Base-by-base conservation (phyloP, 1,139 yeast genomes). In the Spathaspora jeffriesii region DNA sequence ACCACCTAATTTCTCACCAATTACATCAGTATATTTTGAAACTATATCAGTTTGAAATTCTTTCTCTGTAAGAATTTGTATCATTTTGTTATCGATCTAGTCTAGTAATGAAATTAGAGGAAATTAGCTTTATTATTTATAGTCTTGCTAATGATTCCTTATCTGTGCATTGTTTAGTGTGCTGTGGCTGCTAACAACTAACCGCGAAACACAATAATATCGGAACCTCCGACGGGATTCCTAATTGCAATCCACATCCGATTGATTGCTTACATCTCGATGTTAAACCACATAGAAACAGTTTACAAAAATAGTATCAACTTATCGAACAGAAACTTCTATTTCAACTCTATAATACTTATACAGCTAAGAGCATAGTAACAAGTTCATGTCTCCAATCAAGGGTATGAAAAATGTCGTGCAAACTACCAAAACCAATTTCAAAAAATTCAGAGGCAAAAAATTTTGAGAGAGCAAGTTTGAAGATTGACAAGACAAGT, bases 1-100 rank as follows among this genome's bases (percentile, higher is more conserved):
- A 2, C 96, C 97, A 2, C 96, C 97, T 7, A 92, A 71, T 58
- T 87, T 86, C 55, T 82, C 87, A 42, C 93, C 95, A 53, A 90
- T 79, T n/a, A 91, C 90, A 63, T 93, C 82, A 42, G 83, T 78
- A 61, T 78, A 80, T 52, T 77, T 68, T 52, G 67, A 70, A 22
- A 77, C 81, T 47, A 81, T 62, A 47, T 71, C 63, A 30, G 67
- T 54, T 55, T 75, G 73, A 61, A 81, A 81, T 37, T 74, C 71
- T 47, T 68, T 58, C 58, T 73, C 76, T 11, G 68, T 51, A 37
- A 73, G 54, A 15, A 53, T 50, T 48, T 59, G 57, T 32, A 59
- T 65, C 75, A 71, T 70, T 41, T 38, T 50, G 34, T 13, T 22
- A 34, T 28, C 15, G 14, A 30, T 9, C 18, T 25, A 13, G 32